A percentile compares a stretch with the other conserved stretches of the same genome.
Conservation (phyloP, 2,329 filamentous ascomycete species). For the Paramyrothecium roridum region DNA sequence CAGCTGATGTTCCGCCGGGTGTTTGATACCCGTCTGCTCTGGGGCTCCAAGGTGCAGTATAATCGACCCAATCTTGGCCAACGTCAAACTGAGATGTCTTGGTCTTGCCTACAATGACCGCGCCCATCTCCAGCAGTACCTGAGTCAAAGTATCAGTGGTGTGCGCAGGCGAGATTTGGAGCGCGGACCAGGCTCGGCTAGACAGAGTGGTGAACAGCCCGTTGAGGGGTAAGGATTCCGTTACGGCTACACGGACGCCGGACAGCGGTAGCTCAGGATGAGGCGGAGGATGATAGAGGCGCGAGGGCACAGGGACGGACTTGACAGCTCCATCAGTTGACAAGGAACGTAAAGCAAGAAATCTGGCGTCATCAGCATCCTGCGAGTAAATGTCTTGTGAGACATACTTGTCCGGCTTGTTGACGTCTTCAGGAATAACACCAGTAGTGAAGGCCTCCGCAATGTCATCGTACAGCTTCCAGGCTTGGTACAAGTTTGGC, state of each 20-base stretch:
- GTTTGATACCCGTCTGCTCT: constrained; percentile 44
- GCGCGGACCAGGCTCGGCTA: constrained; percentile 53
- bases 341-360: constrained; percentile 22
- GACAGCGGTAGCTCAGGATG: constrained; percentile 28
- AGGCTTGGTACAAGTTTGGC: constrained; percentile 37
- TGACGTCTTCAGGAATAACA: constrained; percentile 30
- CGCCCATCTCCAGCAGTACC: constrained; percentile 57
- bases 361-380: constrained; percentile 19
- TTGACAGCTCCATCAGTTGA: constrained; percentile 20
- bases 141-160: constrained; percentile 49
- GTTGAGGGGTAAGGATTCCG: constrained; percentile 28
- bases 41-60: constrained; percentile 38
- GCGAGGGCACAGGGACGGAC: constrained; percentile 33
- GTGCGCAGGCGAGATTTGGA: constrained; percentile 42
- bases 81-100: constrained; percentile 46
- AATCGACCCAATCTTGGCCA: constrained; percentile 38
- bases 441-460: constrained; percentile 32
- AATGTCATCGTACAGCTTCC: constrained; percentile 35
- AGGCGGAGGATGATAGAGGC: constrained; percentile 26
- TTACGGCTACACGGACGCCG: constrained; percentile 31
- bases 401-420: constrained; percentile 18
- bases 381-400: neutral
- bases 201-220: constrained; percentile 56
- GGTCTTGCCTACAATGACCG: constrained; percentile 51
- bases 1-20: constrained; percentile 30